These are phyloP conservation scores for Aspergillus japonicus DNA, from an alignment of 2,329 filamentous ascomycete genomes.

Conservation along the genomic window DNA sequence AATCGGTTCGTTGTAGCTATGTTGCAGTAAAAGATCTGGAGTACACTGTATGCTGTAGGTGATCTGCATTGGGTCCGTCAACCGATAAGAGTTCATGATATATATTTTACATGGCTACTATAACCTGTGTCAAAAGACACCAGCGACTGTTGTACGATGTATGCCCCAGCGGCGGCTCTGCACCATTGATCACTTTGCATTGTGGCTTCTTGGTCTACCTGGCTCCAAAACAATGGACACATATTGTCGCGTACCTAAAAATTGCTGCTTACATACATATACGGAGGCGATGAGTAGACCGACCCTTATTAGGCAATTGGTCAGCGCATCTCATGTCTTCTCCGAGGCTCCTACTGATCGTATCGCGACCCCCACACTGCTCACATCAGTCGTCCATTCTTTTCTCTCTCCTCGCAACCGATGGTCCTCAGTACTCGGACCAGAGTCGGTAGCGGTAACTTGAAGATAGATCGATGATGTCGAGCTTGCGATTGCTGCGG, in stretches of 20 bases:
- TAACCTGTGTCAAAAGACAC: not conserved
- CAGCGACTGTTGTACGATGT: not conserved
- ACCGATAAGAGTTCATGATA: not conserved
- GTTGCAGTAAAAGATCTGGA: too few species aligned
- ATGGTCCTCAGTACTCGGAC: not conserved
- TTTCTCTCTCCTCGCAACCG: not conserved
- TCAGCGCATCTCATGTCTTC: not conserved
- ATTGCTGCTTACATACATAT: not conserved
- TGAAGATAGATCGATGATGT: not conserved
- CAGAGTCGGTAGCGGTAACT: not conserved
- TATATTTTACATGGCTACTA: not conserved
- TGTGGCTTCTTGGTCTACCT: too few species aligned
- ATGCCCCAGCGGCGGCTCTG: not conserved
- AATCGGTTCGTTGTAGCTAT: too few species aligned
- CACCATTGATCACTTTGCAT: too few species aligned
- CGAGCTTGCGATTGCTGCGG: not conserved
- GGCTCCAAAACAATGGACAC: too few species aligned
- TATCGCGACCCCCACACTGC: not conserved
- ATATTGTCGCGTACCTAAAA: not conserved
- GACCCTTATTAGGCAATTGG: not conserved
- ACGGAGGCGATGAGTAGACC: not conserved
- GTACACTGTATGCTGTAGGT: not conserved
- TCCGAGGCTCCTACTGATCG: not conserved
- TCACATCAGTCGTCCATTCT: not conserved
- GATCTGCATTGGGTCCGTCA: not conserved